Conservation (phyloP, 2,329 filamentous ascomycete species). For the Fusarium globosum region DNA sequence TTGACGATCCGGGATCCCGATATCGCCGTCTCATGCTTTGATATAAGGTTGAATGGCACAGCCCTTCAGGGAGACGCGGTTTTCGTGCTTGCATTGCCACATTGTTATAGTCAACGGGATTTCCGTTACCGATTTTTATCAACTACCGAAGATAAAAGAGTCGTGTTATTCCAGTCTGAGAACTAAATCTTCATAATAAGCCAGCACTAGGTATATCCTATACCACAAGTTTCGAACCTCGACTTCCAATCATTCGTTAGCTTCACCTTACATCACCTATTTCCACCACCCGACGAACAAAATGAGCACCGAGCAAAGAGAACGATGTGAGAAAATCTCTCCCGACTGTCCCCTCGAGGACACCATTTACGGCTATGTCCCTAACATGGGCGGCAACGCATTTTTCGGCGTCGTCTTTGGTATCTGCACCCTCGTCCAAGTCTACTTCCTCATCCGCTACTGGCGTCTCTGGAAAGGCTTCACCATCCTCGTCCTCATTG, state of each 20-base stretch:
- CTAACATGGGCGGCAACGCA: background rate
- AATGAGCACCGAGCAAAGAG: background rate
- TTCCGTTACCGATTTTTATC: background rate
- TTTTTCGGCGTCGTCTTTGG: background rate
- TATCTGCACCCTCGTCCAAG: background rate
- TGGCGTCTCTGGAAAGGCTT: background rate
- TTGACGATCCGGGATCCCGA: background rate
- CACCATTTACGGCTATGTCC: background rate
- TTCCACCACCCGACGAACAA: fast-evolving
- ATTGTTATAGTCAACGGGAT: background rate
- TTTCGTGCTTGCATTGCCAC: background rate
- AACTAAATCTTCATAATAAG: background rate
- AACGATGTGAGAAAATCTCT: background rate
- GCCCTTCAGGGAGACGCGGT: background rate
- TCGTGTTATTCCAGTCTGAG: fast-evolving
- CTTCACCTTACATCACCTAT: fast-evolving
- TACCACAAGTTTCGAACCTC: no score
- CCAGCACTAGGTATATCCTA: background rate
- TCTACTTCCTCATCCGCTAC: background rate
- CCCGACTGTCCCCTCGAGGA: background rate
- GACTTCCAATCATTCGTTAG: background rate
- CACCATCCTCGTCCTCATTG: background rate
- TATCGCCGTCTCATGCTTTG: background rate
- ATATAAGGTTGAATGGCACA: background rate
- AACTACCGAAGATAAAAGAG: background rate